Evolutionary conservation across 1,284 basidiomycete genomes (phyloP), one percentile per base, ranked within the genome.

Genomic region (Fomitopsis betulina): DNA sequence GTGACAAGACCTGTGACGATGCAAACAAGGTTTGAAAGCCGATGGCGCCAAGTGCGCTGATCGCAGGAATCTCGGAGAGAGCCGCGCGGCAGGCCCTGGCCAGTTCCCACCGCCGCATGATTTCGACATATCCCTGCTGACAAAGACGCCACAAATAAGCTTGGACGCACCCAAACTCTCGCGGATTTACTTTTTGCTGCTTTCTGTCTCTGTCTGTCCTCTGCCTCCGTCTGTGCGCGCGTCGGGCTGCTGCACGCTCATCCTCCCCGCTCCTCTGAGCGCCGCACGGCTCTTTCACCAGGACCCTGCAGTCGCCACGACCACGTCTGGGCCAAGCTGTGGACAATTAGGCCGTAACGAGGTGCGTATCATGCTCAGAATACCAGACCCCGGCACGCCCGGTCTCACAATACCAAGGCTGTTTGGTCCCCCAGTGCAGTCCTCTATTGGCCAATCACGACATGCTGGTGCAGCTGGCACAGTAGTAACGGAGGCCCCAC

Each of bases 11-110:
- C 30, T 21, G 47, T 50, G 47, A 50, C 27, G 8, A 10, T 2
- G 23, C 21, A n/a, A 51, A 51, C 49, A 51, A 51, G 49, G 49
- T 51, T 51, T 51, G 49, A 51, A 51, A 33, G 49, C 49, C 49
- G 49, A 50, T 12, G 49, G 21, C 35, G 45, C 45, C 45, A 30
- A 45, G 45, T 47, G 45, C 45, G 45, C 45, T 51, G 49, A 51
- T 51, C 49, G 49, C 49, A 51, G 49, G 33, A 51, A 51, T 51
- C 49, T 51, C 49, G 49, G 49, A 23, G 32, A 17, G 49, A 35
- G 33, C 49, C 49, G 32, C 49, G n/a, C 49, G 49, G 35, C 35
- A 37, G 35, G 35, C 32, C 25, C 21, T n/a, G 49, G 30, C n/a
- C 12, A 27, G n/a, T 32, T 50, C 47, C 47, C 47, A 50, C 40